Conservation (phyloP, 331 rosid genomes). For the Dryas integrifolia region DNA sequence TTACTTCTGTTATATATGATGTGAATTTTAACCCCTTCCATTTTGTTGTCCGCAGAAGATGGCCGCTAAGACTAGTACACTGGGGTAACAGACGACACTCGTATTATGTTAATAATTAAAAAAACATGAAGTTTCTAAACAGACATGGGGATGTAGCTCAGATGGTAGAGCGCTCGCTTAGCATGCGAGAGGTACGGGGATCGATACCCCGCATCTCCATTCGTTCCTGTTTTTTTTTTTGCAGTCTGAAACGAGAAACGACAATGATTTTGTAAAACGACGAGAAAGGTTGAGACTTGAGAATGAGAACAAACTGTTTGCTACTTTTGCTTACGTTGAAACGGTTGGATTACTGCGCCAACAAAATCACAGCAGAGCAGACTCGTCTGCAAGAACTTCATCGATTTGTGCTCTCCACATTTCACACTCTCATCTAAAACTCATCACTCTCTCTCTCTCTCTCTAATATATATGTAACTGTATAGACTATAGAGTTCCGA, state of each 20-base stretch:
- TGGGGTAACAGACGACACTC: too few relatives aligned
- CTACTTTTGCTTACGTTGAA: background rate
- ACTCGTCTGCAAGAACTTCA: background rate
- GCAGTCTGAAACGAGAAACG: too few relatives aligned
- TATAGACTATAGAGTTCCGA: conserved; percentile 14
- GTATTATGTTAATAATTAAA: too few relatives aligned
- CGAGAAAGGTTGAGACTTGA: too few relatives aligned
- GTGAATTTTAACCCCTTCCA: too few relatives aligned
- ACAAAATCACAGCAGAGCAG: background rate
- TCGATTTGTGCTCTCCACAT: conserved; percentile 17
- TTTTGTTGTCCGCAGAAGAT: too few relatives aligned
- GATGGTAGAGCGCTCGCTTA: conserved; percentile 99
- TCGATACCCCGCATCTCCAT: conserved; percentile 96
- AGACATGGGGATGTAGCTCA: conserved; percentile 70
- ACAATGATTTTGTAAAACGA: too few relatives aligned
- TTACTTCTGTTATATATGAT: too few relatives aligned
- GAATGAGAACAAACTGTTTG: too few relatives aligned
- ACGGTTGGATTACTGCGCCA: conserved; percentile 3
- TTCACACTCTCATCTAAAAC: background rate
- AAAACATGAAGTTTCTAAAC: too few relatives aligned
- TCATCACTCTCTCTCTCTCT: background rate
- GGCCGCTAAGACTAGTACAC: too few relatives aligned
- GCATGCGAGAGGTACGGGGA: conserved; percentile 98
- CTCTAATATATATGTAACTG: background rate
- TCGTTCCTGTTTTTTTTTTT: too few relatives aligned